These are phyloP conservation scores for Heritiera littoralis DNA, from an alignment of 345 rosid genomes.

Conservation along the genomic window DNA sequence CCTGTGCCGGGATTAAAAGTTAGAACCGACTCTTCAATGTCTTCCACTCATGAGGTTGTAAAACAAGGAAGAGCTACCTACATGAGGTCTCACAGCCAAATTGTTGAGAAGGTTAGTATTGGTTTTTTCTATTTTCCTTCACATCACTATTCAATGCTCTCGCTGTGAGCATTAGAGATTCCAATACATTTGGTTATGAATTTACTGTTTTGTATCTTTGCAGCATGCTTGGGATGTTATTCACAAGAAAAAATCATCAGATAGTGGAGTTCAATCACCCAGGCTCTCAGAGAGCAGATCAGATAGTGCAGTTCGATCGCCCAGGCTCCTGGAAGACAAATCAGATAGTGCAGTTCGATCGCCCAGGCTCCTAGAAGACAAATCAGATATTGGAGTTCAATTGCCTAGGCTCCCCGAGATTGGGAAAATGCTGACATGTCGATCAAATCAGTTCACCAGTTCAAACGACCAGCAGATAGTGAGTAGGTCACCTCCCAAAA, in stretches of 20 bases:
- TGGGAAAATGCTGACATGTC: constrained; percentile 39
- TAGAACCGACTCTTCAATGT: constrained; percentile 37
- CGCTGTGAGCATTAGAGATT: constrained; percentile 20
- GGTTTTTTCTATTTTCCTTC: constrained; percentile 2
- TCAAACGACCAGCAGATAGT: constrained; percentile 36
- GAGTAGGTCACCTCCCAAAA: constrained; percentile 55
- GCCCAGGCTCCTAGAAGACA: constrained; percentile 38
- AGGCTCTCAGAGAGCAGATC: constrained; percentile 36
- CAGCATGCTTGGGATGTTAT: constrained; percentile 51
- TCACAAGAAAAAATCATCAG: constrained; percentile 37
- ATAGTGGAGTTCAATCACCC: constrained; percentile 43
- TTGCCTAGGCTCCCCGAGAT: constrained; percentile 43
- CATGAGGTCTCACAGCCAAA: constrained; percentile 45
- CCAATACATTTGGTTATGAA: constrained; percentile 16
- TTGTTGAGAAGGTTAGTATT: constrained; percentile 48
- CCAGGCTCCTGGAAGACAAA: no score
- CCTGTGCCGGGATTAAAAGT: constrained; percentile 62
- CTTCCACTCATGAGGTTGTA: constrained; percentile 37
- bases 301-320: constrained; percentile 38
- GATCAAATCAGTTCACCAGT: constrained; percentile 46
- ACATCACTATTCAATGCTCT: neutral
- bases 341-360: constrained; percentile 28
- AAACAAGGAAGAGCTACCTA: constrained; percentile 47
- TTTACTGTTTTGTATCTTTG: constrained; percentile 20
- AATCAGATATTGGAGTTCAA: constrained; percentile 38